These are phyloP conservation scores for Biscogniauxia sp. DNA, from an alignment of 2,329 filamentous ascomycete genomes.

Conservation along the genomic window DNA sequence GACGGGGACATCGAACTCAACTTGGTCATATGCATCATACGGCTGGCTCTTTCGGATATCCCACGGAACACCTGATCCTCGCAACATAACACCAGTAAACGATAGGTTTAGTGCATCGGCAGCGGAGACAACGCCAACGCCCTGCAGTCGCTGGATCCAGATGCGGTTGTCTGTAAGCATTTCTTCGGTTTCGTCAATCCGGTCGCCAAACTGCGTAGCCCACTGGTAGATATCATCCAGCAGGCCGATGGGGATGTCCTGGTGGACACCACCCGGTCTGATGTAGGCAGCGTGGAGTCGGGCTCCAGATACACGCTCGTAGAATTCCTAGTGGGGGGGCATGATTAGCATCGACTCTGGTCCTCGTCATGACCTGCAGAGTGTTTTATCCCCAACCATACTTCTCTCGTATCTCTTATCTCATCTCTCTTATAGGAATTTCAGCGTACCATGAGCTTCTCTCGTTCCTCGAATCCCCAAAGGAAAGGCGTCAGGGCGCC, in stretches of 20 bases:
- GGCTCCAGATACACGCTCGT: conserved; percentile 96
- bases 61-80: conserved; percentile 93
- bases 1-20: conserved; percentile 97
- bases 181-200: conserved; percentile 98
- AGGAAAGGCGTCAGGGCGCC: conserved; percentile 96
- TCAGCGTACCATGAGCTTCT: conserved; percentile 91
- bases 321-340: conserved; percentile 75
- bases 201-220: conserved; percentile 98
- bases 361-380: neutral
- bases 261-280: conserved; percentile 91
- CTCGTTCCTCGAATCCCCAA: conserved; percentile 99
- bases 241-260: conserved; percentile 89
- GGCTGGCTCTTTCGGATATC: conserved; percentile 96
- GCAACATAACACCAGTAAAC: conserved; percentile 96
- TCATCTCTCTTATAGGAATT: neutral
- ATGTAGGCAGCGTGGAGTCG: conserved; percentile 97
- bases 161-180: conserved; percentile 99
- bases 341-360: conserved; percentile 5
- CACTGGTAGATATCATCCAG: conserved; percentile 99
- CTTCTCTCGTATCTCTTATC: neutral
- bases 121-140: conserved; percentile 86
- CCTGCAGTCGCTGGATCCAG: conserved; percentile 92
- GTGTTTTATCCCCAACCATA: neutral
- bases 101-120: conserved; percentile 95
- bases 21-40: conserved; percentile 96